phyloP scores from a whole-genome alignment of 2,329 filamentous ascomycete species.

The Talaromyces rugulosus region DNA sequence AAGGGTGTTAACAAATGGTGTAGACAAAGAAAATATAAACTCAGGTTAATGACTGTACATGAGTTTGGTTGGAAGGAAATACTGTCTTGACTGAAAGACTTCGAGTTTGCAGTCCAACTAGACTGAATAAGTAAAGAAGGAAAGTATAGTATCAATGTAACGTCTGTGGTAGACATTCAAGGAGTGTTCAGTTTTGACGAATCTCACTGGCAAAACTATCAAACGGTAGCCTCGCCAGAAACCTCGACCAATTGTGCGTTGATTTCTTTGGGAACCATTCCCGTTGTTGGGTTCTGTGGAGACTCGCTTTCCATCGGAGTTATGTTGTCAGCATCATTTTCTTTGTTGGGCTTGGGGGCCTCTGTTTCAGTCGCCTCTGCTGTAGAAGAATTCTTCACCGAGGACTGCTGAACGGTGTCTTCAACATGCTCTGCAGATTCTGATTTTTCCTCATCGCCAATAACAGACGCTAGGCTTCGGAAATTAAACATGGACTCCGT shows the following conservation, averaged over 20 bases:
- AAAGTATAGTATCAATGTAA: neutral
- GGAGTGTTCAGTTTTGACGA: neutral
- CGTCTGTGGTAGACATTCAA: neutral
- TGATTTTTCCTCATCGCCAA: conserved; percentile 60
- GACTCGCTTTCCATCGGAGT: conserved; percentile 11
- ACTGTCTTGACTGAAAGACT: neutral
- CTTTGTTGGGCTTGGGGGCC: conserved; percentile 17
- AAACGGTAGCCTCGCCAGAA: conserved; percentile 24
- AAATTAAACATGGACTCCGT: conserved; percentile 89
- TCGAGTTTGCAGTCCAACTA: conserved; percentile 2
- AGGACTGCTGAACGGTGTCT: conserved; percentile 18
- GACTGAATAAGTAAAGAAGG: neutral
- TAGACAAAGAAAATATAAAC: neutral
- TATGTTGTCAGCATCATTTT: neutral
- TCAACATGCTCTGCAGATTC: conserved; percentile 31
- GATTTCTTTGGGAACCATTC: conserved; percentile 30
- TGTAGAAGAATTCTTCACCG: conserved; percentile 14
- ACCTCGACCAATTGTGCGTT: conserved; percentile 35
- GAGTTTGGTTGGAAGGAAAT: conserved; percentile 1
- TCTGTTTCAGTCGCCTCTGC: conserved; percentile 6
- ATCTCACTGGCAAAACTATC: neutral
- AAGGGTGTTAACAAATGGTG: conserved; percentile 11
- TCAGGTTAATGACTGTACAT: neutral
- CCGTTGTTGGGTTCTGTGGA: conserved; percentile 15
- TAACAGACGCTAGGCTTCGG: conserved; percentile 76